Base-by-base conservation (phyloP, 441 rosid species). In the Pelargonium australe region DNA sequence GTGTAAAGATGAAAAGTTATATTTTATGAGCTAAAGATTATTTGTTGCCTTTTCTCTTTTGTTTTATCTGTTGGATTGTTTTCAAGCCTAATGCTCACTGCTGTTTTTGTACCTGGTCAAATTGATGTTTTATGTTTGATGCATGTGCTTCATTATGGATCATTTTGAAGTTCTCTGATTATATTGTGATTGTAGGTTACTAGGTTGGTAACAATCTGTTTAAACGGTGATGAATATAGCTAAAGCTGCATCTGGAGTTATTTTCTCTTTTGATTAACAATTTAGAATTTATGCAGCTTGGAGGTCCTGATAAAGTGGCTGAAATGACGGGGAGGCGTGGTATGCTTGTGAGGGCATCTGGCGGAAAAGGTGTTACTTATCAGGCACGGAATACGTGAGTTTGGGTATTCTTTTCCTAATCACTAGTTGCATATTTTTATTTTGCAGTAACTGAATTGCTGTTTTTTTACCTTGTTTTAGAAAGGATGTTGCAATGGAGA, bases 271-370 rank as follows among this genome's bases (percentile, higher is more conserved):
- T 72, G 53, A 77, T 57, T 13, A 19, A 71, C 43, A 58, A 53
- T 71, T 7, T 43, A 69, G 64, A 65, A 68, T 64, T 71, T 68
- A 19, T 79, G 85, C 88, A 92, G 99, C 97, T 95, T 79, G 99
- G 99, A 75, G 99, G 98, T 76, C 99, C 98, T 77, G 97, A 89
- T 69, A 90, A 84, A 77, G 96, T 95, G 73, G 96, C 99, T 74
- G 99, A 95, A 82, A 88, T 95, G 83, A 95, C 98, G 60, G 99
- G 99, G 75, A 88, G 99, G 79, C 91, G 96, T 73, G 98, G 99
- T 76, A 95, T 95, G 99, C 96, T 92, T 86, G 99, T 95, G 43
- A 89, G 99, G 78, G 92, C 95, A 25, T 82, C 97, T 44, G 84
- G 73, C 55, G 99, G 99, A 77, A 95, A 90, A 85, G 99, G 99